Evolutionary conservation across 139 green algal species (phyloP).

Genomic region (Volvox reticuliferus): DNA sequence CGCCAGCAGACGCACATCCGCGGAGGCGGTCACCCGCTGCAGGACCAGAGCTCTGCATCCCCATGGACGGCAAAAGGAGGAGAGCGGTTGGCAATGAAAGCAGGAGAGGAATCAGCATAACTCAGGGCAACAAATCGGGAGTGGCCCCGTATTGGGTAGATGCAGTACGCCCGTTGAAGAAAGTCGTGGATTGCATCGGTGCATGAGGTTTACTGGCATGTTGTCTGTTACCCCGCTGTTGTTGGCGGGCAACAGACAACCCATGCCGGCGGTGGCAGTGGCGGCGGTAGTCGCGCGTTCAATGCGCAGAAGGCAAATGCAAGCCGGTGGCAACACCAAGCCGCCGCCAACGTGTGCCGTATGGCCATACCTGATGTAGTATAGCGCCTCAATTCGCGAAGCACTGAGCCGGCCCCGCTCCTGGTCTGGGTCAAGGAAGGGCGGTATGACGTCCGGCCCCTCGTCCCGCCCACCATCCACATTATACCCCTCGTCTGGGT

Average conservation of each 20-base stretch:
- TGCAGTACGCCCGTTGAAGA: neutral
- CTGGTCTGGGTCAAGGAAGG: constrained; percentile 9
- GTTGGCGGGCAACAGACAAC: too few relatives aligned
- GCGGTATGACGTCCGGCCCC: neutral
- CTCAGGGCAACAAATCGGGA: neutral
- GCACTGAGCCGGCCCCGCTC: neutral
- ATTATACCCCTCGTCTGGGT: neutral
- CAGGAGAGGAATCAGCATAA: neutral
- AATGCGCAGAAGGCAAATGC: neutral
- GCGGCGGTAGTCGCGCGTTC: too few relatives aligned
- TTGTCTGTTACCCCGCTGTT: too few relatives aligned
- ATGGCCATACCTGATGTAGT: constrained; percentile 15
- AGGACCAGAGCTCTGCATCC: neutral
- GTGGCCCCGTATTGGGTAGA: neutral
- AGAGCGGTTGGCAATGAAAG: neutral
- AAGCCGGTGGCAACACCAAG: neutral
- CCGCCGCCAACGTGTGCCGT: neutral
- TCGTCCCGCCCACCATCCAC: neutral
- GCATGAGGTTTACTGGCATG: too few relatives aligned
- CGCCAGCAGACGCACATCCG: constrained; percentile 28
- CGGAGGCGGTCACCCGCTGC: neutral
- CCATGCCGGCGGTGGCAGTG: too few relatives aligned
- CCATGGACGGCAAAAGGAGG: neutral
- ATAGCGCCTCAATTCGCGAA: neutral
- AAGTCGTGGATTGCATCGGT: too few relatives aligned